phyloP scores from a whole-genome alignment of 2,329 filamentous ascomycete genomes.

The Aspergillus latus region DNA sequence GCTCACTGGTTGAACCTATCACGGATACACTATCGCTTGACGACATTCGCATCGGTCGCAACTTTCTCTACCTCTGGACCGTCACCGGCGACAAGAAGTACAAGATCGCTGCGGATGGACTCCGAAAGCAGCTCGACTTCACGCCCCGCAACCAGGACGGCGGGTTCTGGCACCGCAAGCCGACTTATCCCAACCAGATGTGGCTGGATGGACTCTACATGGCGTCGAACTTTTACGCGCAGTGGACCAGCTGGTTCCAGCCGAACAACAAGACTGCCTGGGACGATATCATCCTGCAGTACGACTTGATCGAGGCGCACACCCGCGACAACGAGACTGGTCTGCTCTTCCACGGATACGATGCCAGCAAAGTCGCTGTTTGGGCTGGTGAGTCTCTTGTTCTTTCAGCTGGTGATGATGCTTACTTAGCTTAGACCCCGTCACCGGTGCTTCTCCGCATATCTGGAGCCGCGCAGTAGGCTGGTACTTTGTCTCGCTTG shows the following conservation, averaged over 20 bases:
- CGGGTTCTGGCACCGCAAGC: slow-evolving; percentile 19
- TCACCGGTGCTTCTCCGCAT: slow-evolving; percentile 14
- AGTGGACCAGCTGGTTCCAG: slow-evolving; percentile 19
- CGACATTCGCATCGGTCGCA: slow-evolving; percentile 18
- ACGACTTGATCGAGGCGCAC: slow-evolving; percentile 18
- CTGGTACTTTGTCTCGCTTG: slow-evolving; percentile 21
- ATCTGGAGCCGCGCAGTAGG: slow-evolving; percentile 19
- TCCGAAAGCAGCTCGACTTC: slow-evolving; percentile 16
- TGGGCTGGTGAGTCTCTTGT: slow-evolving; percentile 16
- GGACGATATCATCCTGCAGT: slow-evolving; percentile 20
- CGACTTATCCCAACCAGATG: slow-evolving; percentile 20
- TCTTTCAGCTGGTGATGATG: background rate
- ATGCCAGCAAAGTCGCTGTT: slow-evolving; percentile 15
- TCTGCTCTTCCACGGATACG: slow-evolving; percentile 17
- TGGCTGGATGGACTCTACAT: slow-evolving; percentile 23
- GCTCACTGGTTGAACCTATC: slow-evolving; percentile 8
- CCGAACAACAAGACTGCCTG: slow-evolving; percentile 15
- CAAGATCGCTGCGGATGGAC: slow-evolving; percentile 17
- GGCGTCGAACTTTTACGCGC: slow-evolving; percentile 18
- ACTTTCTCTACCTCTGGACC: slow-evolving; percentile 17
- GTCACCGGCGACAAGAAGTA: slow-evolving; percentile 17
- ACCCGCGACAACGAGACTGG: slow-evolving; percentile 7
- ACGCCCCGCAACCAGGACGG: slow-evolving; percentile 18
- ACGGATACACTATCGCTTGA: slow-evolving; percentile 15
- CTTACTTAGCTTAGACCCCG: slow-evolving; percentile 10